Evolutionary conservation across 2,329 filamentous ascomycete species (phyloP), one percentile per base, ranked within the genome.

Genomic region (Arthrobotrys pseudoclavata): DNA sequence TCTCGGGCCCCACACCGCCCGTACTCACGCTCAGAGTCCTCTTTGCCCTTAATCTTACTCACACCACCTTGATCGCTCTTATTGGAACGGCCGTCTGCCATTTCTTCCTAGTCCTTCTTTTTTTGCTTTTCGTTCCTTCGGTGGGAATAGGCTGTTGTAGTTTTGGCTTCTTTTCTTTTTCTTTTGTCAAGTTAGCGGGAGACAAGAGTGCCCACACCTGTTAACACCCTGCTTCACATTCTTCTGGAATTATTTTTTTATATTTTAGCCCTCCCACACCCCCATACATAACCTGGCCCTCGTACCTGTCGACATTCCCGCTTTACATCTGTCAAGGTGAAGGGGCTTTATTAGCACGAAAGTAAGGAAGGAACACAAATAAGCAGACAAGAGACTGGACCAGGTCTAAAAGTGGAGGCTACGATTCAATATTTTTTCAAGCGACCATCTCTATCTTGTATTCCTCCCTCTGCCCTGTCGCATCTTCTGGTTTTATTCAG

Each of bases 301-400:
- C 72, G 72, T 76, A 69, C 72, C 72, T 76, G 72, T 76, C 72
- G 72, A 76, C 72, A 70, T 42, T 76, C 66, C 72, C 72, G 72
- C 66, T 70, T 47, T 75, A 76, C 72, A 76, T 76, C 72, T 76
- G 72, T 76, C 72, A 76, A 76, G 72, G 72, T 76, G 72, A 70
- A 76, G 72, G 72, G 72, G 55, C 66, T 60, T 66, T 60, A 40
- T 74, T 74, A 67, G 53, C 52, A 67, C 60, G 57, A 67, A 64
- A 53, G 52, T 34, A 67, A 74, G 31, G 52, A 67, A 64, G 34
- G 40, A 62, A 67, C 61, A 34, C 20, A 66, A 53, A 67, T 37
- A 66, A 66, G 40, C 42, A 66, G 18, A 53, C 45, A 63, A 60
- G 50, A 31, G 31, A 24, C 45, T 52, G 48, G n/a, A 76, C 64